Evolutionary conservation across 139 green algal species (phyloP).

Genomic region (Tetradesmus obliquus): DNA sequence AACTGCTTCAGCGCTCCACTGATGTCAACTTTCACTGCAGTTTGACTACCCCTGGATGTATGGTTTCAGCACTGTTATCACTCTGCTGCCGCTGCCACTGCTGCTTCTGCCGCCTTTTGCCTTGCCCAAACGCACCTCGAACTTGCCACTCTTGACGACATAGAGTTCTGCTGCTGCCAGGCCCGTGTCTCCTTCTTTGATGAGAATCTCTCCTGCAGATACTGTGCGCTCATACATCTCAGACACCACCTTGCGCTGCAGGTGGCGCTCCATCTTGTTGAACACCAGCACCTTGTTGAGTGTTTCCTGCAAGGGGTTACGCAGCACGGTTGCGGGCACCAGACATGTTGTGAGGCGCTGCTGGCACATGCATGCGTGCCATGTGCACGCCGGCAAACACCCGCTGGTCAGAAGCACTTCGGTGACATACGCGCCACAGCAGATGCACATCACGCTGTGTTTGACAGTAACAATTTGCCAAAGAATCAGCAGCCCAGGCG

Average conservation of each 20-base stretch:
- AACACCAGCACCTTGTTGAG: slow-evolving; percentile 90
- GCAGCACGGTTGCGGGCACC: background rate
- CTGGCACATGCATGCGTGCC: background rate
- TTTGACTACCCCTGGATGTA: background rate
- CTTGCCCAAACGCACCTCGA: slow-evolving; percentile 75
- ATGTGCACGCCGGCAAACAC: background rate
- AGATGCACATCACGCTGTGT: background rate
- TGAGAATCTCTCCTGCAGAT: slow-evolving; percentile 88
- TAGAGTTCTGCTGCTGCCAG: slow-evolving; percentile 90
- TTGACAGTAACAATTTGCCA: background rate
- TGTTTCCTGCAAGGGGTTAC: slow-evolving; percentile 61
- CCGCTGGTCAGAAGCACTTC: background rate
- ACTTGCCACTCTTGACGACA: slow-evolving; percentile 93
- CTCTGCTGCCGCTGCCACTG: background rate
- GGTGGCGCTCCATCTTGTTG: slow-evolving; percentile 71
- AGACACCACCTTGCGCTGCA: slow-evolving; percentile 79
- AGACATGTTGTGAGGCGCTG: background rate
- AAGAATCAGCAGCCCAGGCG: background rate
- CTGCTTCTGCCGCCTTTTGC: background rate
- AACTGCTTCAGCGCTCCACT: background rate
- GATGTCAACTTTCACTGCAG: background rate
- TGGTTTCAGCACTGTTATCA: background rate
- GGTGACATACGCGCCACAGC: background rate
- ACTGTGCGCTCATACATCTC: slow-evolving; percentile 77
- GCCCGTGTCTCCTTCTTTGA: slow-evolving; percentile 91